Conservation (phyloP, 2,329 filamentous ascomycete genomes). For the Cyphellophora europaea region DNA sequence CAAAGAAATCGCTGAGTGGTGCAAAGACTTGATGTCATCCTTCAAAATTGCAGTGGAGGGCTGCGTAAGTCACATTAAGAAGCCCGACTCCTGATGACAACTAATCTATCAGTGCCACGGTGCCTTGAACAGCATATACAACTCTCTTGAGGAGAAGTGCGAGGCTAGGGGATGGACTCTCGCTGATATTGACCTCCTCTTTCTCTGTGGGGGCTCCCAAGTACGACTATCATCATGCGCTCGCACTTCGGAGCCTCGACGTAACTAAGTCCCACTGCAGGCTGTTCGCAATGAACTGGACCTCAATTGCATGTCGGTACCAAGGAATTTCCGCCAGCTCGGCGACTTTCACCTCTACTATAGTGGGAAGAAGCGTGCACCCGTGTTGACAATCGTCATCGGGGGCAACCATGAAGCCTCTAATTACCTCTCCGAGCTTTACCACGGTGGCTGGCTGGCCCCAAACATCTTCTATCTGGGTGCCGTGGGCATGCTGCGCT, state of each 20-base stretch:
- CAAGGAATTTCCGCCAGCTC: constrained; percentile 74
- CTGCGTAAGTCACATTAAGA: constrained; percentile 51
- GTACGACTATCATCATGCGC: constrained; percentile 32
- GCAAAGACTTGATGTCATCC: too few species aligned
- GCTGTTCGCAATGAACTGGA: constrained; percentile 83
- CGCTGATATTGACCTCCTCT: constrained; percentile 71
- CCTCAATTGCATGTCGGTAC: constrained; percentile 80
- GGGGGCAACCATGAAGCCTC: constrained; percentile 94
- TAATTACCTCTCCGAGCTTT: constrained; percentile 82
- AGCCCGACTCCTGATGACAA: background rate
- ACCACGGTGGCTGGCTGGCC: constrained; percentile 93
- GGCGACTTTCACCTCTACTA: constrained; percentile 96
- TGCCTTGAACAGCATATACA: constrained; percentile 83
- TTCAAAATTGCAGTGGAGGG: constrained; percentile 68
- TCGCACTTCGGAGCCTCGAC: background rate
- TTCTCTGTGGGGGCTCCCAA: constrained; percentile 95
- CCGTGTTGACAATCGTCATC: constrained; percentile 85
- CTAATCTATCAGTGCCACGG: constrained; percentile 65
- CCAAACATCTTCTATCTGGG: constrained; percentile 97
- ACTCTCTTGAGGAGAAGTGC: constrained; percentile 61
- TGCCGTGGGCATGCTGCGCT: constrained; percentile 75
- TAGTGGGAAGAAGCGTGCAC: constrained; percentile 63
- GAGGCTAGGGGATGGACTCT: constrained; percentile 57
- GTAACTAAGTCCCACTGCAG: constrained; percentile 31
- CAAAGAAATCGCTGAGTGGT: too few species aligned